phyloP scores from a whole-genome alignment of 768 basidiomycete species.

The Heimioporus sp. region DNA sequence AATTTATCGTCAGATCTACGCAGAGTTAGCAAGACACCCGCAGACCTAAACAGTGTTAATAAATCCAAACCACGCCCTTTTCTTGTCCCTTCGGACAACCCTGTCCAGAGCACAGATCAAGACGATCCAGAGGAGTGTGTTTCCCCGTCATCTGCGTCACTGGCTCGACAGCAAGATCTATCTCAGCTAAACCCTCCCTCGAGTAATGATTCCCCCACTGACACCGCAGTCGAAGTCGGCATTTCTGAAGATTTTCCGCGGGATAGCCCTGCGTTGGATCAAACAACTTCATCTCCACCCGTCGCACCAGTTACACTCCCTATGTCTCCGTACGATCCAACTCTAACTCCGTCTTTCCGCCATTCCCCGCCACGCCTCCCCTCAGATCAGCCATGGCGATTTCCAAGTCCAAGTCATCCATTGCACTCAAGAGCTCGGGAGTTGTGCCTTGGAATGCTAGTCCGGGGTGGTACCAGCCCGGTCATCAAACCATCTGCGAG shows the following conservation, averaged over 20 bases:
- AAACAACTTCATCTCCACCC: conserved; percentile 22
- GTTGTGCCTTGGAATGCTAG: conserved; percentile 62
- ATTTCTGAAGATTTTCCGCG: not conserved
- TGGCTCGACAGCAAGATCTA: conserved; percentile 26
- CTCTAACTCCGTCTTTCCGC: conserved; percentile 71
- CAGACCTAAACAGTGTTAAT: conserved; percentile 14
- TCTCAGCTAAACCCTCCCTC: conserved; percentile 17
- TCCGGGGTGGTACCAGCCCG: conserved; percentile 51
- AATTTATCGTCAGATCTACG: conserved; percentile 31
- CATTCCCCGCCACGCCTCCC: conserved; percentile 74
- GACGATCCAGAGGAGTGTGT: conserved; percentile 12
- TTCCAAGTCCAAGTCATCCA: conserved; percentile 76
- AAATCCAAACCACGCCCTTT: conserved; percentile 22
- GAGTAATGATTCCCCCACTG: not conserved
- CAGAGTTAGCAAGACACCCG: conserved; percentile 25
- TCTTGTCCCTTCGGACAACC: conserved; percentile 17
- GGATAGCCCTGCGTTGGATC: conserved; percentile 3
- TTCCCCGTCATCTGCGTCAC: conserved; percentile 19
- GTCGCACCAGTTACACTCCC: conserved; percentile 39
- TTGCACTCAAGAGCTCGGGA: conserved; percentile 64
- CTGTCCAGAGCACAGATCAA: conserved; percentile 10
- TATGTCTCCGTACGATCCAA: conserved; percentile 75
- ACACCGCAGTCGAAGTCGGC: not conserved
- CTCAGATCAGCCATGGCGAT: conserved; percentile 81
- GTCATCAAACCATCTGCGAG: conserved; percentile 33